Evolutionary conservation across 768 basidiomycete genomes (phyloP).

Genomic region (Panus rudis): DNA sequence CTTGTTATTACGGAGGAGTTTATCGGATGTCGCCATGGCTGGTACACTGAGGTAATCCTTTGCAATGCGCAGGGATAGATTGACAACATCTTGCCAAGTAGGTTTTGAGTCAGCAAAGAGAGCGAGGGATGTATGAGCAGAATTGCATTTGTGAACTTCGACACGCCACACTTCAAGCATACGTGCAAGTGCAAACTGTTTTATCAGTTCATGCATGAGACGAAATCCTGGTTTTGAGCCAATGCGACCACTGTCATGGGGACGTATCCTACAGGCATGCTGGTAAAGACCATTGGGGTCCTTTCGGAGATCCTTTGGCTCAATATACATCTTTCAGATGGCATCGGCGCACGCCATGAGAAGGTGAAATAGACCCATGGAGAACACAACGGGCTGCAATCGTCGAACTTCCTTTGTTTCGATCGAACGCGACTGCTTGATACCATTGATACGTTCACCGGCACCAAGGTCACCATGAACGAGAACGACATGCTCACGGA

Average conservation of each 20-base stretch:
- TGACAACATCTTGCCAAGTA: slow-evolving; percentile 15
- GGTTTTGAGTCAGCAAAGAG: slow-evolving; percentile 27
- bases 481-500: slow-evolving; percentile 9
- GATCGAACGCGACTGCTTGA: slow-evolving; percentile 11
- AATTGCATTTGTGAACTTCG: slow-evolving; percentile 10
- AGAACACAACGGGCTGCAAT: slow-evolving; percentile 27
- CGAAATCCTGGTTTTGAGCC: slow-evolving; percentile 22
- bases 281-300: slow-evolving; percentile 13
- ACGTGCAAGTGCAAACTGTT: slow-evolving; percentile 12
- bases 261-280: slow-evolving; percentile 14
- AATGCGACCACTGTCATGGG: slow-evolving; percentile 22
- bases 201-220: slow-evolving; percentile 23
- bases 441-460: slow-evolving; percentile 5
- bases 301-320: slow-evolving; percentile 1
- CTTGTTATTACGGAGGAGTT: slow-evolving; percentile 12
- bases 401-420: slow-evolving; percentile 25
- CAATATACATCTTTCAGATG: slow-evolving; percentile 8
- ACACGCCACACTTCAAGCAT: slow-evolving; percentile 23
- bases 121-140: slow-evolving; percentile 15
- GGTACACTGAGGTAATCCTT: slow-evolving; percentile 5
- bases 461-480: slow-evolving; percentile 18
- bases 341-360: slow-evolving; percentile 27
- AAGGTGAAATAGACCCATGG: slow-evolving; percentile 29
- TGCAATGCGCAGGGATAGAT: slow-evolving; percentile 20
- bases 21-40: slow-evolving; percentile 20